These are phyloP conservation scores for Entomophthora muscae DNA, from an alignment of 371 early-diverging fungal species.

Conservation along the genomic window DNA sequence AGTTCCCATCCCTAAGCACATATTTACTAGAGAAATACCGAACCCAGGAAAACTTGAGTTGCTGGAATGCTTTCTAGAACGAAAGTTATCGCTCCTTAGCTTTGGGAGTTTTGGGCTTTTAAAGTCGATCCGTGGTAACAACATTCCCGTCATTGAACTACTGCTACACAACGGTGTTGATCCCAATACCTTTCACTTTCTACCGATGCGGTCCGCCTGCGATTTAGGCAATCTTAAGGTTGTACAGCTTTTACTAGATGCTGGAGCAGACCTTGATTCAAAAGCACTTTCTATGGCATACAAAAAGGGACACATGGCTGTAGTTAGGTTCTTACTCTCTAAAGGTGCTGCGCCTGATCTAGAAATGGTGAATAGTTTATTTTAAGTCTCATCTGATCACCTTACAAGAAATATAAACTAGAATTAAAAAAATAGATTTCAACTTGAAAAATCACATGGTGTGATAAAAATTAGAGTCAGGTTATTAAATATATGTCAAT, in stretches of 20 bases:
- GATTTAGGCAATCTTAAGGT: neutral
- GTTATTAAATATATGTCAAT: too few relatives aligned
- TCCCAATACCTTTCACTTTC: neutral
- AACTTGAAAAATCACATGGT: too few relatives aligned
- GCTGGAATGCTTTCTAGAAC: neutral
- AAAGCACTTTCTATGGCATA: neutral
- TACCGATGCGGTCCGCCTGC: neutral
- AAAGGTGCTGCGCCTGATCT: neutral
- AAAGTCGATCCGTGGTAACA: neutral
- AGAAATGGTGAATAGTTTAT: neutral
- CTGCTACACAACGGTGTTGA: neutral
- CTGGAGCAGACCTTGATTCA: neutral
- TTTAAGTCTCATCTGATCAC: too few relatives aligned
- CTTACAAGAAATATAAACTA: too few relatives aligned
- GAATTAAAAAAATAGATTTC: too few relatives aligned
- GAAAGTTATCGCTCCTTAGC: neutral
- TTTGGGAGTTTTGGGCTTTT: neutral
- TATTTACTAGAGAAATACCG: neutral
- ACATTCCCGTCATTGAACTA: neutral
- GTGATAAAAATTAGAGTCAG: too few relatives aligned
- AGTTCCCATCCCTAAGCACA: neutral
- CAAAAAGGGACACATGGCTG: neutral
- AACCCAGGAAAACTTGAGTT: neutral
- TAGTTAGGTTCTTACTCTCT: neutral
- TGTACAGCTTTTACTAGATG: neutral